phyloP scores from a whole-genome alignment of 805 yeast genomes.

The Starmerella floris region DNA sequence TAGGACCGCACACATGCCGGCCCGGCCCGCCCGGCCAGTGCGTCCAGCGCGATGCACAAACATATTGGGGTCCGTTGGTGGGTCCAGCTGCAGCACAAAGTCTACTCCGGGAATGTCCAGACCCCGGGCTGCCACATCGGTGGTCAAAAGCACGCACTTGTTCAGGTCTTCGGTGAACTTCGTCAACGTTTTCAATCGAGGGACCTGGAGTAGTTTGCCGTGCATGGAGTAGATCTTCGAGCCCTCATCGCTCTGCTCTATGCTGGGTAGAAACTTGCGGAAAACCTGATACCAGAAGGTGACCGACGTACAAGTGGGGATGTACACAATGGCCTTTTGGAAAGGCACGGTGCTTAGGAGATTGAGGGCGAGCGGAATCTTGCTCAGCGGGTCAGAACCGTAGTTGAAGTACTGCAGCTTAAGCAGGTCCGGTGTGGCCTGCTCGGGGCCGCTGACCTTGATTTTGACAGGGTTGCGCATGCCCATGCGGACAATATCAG shows the following conservation, averaged over 20 bases:
- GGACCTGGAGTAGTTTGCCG: conserved; percentile 74
- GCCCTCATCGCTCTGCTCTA: not conserved
- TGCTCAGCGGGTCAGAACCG: conserved; percentile 45
- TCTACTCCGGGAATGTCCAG: conserved; percentile 92
- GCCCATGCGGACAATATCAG: conserved; percentile 70
- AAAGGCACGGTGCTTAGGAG: conserved; percentile 42
- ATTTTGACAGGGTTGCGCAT: conserved; percentile 86
- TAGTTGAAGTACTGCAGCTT: conserved; percentile 37
- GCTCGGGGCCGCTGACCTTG: conserved; percentile 40
- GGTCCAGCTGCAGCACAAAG: conserved; percentile 82
- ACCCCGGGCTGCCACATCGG: conserved; percentile 98
- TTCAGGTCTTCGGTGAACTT: conserved; percentile 38
- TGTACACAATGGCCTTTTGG: conserved; percentile 76
- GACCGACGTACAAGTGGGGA: conserved; percentile 81
- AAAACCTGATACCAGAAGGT: conserved; percentile 40
- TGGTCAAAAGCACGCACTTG: conserved; percentile 63
- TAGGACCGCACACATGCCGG: conserved; percentile 67
- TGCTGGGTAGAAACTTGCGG: conserved; percentile 1
- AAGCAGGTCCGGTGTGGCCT: conserved; percentile 43
- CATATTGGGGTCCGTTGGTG: conserved; percentile 85
- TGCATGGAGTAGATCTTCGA: conserved; percentile 57
- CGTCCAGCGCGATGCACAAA: conserved; percentile 91
- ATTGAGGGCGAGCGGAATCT: conserved; percentile 46
- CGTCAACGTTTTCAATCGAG: conserved; percentile 60
- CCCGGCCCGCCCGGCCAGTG: conserved; percentile 81